Base-by-base conservation (phyloP, 495 filamentous ascomycete genomes). In the Opeltia flavorubescens region DNA sequence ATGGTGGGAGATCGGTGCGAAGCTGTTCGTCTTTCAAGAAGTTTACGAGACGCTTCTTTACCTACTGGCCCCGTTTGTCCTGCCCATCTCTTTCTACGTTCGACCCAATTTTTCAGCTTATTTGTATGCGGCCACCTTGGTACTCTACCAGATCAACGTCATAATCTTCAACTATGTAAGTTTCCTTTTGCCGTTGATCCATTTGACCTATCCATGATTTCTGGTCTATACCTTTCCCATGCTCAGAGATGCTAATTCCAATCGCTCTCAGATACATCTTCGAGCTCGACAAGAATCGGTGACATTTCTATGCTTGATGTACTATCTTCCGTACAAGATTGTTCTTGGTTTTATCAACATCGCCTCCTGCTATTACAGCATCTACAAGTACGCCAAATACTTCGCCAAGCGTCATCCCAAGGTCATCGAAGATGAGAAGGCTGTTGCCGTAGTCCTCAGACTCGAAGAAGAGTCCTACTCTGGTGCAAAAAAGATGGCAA, bases 21-120 rank as follows among this genome's bases (percentile, higher is more conserved):
- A 72, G 65, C 76, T 86, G 44, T 83, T 82, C 56, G 74, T 76
- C 20, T 79, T 83, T 3, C 81, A 86, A 63, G 76, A 81, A 50
- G 66, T 71, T 5, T 72, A 71, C 49, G 69, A 73, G 46, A 69
- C 69, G 3, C 43, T 73, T 0, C 55, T 71, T 20, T 68, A 66
- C 44, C 50, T 72, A 8, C 46, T 70, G 17, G 61, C 67, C 0
- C 69, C 66, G 0, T 71, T 73, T 43, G 51, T 72, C 12, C 47
- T 71, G 0, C 66, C 67, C 0, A 67, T 73, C 5, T 65, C 68
- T 0, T 63, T 73, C 34, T 47, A 65, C n/a, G 65, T 71, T 18
- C 49, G 58, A 20, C 62, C 67, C 9, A 17, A 38, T 5, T 67
- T 70, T 57, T 59, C 59, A 53, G 53, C 52, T n/a, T 59, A 58